Base-by-base conservation (phyloP, 1,284 basidiomycete genomes). In the Rhodotorula sp. region DNA sequence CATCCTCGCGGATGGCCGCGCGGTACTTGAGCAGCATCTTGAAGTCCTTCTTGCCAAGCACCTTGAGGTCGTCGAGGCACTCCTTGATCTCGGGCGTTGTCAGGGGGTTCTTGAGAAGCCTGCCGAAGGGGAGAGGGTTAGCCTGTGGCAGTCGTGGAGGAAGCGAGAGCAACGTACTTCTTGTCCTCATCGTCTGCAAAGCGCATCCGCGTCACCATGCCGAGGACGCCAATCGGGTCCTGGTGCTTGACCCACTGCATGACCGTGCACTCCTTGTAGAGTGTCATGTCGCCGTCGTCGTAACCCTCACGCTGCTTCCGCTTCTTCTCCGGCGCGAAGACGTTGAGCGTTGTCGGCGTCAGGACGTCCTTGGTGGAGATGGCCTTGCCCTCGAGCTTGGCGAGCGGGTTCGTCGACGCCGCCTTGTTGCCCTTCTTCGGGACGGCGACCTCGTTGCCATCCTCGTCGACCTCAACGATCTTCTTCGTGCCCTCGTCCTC, bases 321-420 rank as follows among this genome's bases (percentile, higher is more conserved):
- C 82, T 94, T 95, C 85, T 98, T 99, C 83, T 97, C 95, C 1
- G 97, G 97, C 77, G 94, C 91, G 81, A 99, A 97, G 57, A 99
- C 94, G 80, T 96, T 98, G 65, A 82, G 80, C 25, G 81, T 78
- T 21, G 78, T 70, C 3, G 50, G 90, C 86, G 81, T 92, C 88
- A 53, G 83, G 80, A 76, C 82, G 80, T 75, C 76, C 57, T 71
- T 78, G 60, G 70, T 78, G 60, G 73, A 73, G 54, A 70, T 56
- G 27, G 55, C 39, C 44, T 66, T 67, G 25, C 66, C 67, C 36
- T 67, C 70, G 34, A 70, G 64, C 7, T 54, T 60, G 25, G 68
- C 58, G 51, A 73, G 64, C 21, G 76, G 66, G 70, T 66, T 78
- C 61, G 65, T 66, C 58, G 60, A 61, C 46, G 50, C 41, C 19